Evolutionary conservation across 2,329 filamentous ascomycete genomes (phyloP), one percentile per base, ranked within the genome.

Genomic region (Amesomyces nigricolor): DNA sequence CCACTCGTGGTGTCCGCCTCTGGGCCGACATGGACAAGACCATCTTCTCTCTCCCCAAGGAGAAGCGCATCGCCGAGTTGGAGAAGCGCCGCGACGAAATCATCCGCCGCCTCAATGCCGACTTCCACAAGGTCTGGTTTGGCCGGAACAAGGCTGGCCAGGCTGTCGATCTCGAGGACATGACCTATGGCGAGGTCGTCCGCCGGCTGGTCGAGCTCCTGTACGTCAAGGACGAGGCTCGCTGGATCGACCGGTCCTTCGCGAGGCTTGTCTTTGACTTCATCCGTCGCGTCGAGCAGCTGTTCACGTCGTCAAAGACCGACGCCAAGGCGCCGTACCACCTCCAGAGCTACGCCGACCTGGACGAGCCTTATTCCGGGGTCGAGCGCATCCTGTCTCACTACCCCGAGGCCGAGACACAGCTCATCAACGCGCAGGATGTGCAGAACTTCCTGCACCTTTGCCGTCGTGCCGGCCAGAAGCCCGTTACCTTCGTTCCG

Each of bases 11-110:
- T 81, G 91, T 99, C 47, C 78, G 83, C 53, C 96, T 99, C 78
- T 99, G 94, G 94, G 87, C 91, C 48, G 95, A 99, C 75, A 96
- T 99, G 91, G 94, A 99, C 68, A 83, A 95, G 72, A 96, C 95
- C 75, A 97, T 99, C 67, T 99, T 99, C 78, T 88, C 85, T 68
- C 77, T 99, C 47, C 91, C 96, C 73, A 96, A 95, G 77, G 90
- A 92, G 68, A 96, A 96, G 79, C 86, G 91, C 42, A 78, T 96
- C 19, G 80, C 87, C 2, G 91, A 94, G 73, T 79, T 96, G 42
- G 89, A 90, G 77, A 95, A 94, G 76, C 86, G 88, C 68, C 86
- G 89, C 51, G 85, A 89, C 47, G 87, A 95, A 74, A 95, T 96
- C 71, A 96, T 96, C 75, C 87, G 91, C 78, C 94, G 92, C 72